Conservation (phyloP, 2,329 filamentous ascomycete genomes). For the Fusarium veterinarium region DNA sequence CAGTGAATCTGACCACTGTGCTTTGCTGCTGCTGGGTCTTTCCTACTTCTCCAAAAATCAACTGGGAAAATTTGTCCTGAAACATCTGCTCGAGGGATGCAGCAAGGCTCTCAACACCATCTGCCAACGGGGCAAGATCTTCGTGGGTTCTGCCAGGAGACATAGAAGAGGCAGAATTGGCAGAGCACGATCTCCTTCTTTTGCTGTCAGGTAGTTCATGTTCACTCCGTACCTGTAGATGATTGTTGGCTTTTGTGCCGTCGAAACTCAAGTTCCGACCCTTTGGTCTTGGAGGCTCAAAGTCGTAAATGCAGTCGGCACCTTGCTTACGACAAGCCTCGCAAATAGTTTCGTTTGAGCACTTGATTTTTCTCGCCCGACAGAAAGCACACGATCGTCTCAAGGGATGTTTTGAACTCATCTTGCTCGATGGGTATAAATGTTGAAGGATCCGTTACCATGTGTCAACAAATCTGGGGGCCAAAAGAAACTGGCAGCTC, state of each 20-base stretch:
- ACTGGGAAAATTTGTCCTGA: constrained; percentile 43
- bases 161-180: constrained; percentile 41
- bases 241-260: constrained; percentile 31
- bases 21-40: not conserved
- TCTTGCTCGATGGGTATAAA: constrained; percentile 24
- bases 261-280: constrained; percentile 45
- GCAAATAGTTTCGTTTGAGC: constrained; percentile 53
- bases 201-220: constrained; percentile 29
- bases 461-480: constrained; percentile 4
- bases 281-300: constrained; percentile 49
- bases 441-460: constrained; percentile 7
- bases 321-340: constrained; percentile 52
- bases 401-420: constrained; percentile 49
- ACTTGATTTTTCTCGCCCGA: constrained; percentile 54
- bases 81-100: constrained; percentile 47
- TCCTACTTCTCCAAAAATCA: not conserved
- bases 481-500: not conserved
- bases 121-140: constrained; percentile 25
- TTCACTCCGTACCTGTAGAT: constrained; percentile 27
- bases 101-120: constrained; percentile 45
- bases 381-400: constrained; percentile 53
- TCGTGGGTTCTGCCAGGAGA: constrained; percentile 39
- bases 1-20: constrained; percentile 37
- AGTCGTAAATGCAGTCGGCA: constrained; percentile 54
- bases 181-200: constrained; percentile 43